Evolutionary conservation across 441 rosid species (phyloP).

Genomic region (Capsella rubella): DNA sequence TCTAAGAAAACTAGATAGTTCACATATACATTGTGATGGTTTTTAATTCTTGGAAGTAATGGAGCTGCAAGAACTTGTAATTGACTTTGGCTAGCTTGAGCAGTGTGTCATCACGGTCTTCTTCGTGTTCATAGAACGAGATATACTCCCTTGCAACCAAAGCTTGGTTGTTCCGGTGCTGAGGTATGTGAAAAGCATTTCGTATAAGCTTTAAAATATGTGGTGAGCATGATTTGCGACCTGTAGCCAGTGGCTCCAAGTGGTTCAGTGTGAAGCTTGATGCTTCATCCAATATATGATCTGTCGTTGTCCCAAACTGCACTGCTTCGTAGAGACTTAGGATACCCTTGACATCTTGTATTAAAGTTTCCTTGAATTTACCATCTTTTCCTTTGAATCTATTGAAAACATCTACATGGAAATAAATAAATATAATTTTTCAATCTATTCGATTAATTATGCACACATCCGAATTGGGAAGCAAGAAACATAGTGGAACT

Average conservation of each 20-base stretch:
- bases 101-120: background rate
- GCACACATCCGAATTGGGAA: no score
- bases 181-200: conserved; percentile 44
- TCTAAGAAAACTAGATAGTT: background rate
- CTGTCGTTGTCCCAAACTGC: background rate
- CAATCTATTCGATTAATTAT: no score
- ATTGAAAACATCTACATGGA: background rate
- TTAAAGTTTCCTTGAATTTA: background rate
- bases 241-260: background rate
- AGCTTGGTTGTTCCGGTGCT: conserved; percentile 20
- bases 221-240: background rate
- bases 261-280: background rate
- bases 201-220: conserved; percentile 34
- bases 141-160: background rate
- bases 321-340: background rate
- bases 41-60: conserved; percentile 26
- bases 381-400: background rate
- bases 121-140: background rate
- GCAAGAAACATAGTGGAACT: no score
- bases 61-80: conserved; percentile 35
- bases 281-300: background rate
- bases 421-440: background rate
- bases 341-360: background rate
- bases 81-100: conserved; percentile 34
- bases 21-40: background rate